phyloP scores from a whole-genome alignment of 225 moss, liverwort and hornwort species.

The Marchantia polymorpha region DNA sequence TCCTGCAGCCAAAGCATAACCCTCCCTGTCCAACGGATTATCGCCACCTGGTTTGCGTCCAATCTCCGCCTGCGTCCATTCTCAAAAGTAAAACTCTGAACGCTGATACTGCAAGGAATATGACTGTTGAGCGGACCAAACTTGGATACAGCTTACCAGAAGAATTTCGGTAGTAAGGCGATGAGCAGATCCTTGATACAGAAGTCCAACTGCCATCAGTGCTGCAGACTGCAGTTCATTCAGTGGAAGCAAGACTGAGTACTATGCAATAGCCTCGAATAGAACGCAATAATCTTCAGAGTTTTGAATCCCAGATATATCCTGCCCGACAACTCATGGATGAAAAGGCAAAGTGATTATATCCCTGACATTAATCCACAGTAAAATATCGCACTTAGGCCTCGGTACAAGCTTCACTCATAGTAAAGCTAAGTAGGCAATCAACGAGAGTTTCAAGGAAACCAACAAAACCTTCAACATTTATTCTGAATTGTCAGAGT shows the following conservation, averaged over 20 bases:
- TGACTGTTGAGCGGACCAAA: neutral
- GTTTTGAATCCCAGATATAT: too few species aligned
- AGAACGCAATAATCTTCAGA: too few species aligned
- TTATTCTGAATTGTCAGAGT: too few species aligned
- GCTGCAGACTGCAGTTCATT: constrained; percentile 61
- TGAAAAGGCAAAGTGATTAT: too few species aligned
- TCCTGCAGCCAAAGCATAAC: constrained; percentile 92
- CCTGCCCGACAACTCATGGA: too few species aligned
- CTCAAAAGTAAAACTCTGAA: neutral
- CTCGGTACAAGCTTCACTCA: too few species aligned
- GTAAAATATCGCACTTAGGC: too few species aligned
- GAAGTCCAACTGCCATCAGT: constrained; percentile 81
- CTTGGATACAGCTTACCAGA: constrained; percentile 38
- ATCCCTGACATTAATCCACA: too few species aligned
- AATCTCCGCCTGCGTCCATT: constrained; percentile 60
- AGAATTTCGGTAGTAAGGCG: constrained; percentile 96
- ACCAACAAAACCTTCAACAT: too few species aligned
- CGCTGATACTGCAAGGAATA: neutral
- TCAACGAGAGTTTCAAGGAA: too few species aligned
- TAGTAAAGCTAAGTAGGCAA: too few species aligned
- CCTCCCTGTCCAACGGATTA: constrained; percentile 82
- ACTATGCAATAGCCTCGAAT: too few species aligned
- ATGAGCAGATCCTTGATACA: constrained; percentile 97
- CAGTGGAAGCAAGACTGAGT: neutral
- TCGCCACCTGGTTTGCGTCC: constrained; percentile 95